These are phyloP conservation scores for Phaeoacremonium minimum DNA, from an alignment of 2,329 filamentous ascomycete species.

Conservation along the genomic window DNA sequence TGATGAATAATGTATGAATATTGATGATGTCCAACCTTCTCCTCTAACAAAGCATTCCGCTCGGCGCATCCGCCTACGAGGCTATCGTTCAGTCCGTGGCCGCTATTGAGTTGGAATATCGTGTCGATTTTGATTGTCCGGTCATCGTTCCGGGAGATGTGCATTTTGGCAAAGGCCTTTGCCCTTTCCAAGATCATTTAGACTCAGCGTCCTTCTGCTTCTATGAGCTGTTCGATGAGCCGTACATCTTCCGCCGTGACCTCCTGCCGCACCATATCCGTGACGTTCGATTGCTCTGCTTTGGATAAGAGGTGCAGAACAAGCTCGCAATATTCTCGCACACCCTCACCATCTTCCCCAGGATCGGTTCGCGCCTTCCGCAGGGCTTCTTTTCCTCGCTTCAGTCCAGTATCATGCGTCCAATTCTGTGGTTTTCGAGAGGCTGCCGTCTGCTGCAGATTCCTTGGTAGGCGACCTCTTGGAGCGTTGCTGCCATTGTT, in stretches of 20 bases:
- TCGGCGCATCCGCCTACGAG: too few species aligned
- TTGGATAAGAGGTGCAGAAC: conserved; percentile 43
- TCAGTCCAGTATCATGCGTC: conserved; percentile 54
- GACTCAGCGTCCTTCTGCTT: conserved; percentile 32
- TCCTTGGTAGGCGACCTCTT: conserved; percentile 11
- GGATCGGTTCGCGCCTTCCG: conserved; percentile 43
- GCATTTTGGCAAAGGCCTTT: too few species aligned
- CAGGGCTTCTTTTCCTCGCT: conserved; percentile 50
- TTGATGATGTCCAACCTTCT: too few species aligned
- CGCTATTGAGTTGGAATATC: too few species aligned
- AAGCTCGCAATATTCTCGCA: conserved; percentile 57
- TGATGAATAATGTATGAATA: too few species aligned
- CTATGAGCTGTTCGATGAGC: conserved; percentile 44
- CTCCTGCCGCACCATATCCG: conserved; percentile 36
- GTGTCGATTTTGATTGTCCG: too few species aligned
- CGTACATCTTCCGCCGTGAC: conserved; percentile 41
- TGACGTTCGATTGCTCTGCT: conserved; percentile 24
- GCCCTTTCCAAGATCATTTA: conserved; percentile 4
- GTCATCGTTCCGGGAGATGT: too few species aligned
- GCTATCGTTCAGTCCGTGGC: too few species aligned
- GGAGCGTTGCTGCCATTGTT: conserved; percentile 4
- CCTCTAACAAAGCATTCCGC: too few species aligned
- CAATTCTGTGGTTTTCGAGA: conserved; percentile 36
- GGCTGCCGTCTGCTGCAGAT: conserved; percentile 11
- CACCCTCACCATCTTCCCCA: conserved; percentile 52